Evolutionary conservation across 2,329 filamentous ascomycete genomes (phyloP).

Genomic region (Ambrosiella beaveri): DNA sequence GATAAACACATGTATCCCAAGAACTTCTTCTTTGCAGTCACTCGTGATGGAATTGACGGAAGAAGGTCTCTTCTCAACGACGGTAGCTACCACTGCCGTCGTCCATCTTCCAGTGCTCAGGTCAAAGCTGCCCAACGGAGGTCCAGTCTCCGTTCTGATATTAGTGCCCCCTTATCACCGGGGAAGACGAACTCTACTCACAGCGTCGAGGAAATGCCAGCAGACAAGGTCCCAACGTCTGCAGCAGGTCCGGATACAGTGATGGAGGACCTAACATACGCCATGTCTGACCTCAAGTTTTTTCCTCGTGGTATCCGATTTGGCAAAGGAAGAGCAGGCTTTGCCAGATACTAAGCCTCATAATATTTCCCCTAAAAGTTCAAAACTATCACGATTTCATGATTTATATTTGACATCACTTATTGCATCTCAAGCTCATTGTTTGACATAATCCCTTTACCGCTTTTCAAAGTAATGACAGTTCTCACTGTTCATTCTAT

Average conservation of each 20-base stretch:
- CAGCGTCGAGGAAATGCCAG: neutral
- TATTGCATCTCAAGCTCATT: neutral
- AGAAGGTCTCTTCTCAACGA: conserved; percentile 60
- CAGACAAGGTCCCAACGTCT: neutral
- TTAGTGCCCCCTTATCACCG: conserved; percentile 1
- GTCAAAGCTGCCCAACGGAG: conserved; percentile 17
- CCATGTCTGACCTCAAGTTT: conserved; percentile 57
- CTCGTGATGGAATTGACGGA: conserved; percentile 78
- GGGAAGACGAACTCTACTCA: neutral
- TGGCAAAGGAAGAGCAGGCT: conserved; percentile 39
- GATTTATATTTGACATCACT: neutral
- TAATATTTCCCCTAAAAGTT: neutral
- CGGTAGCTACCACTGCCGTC: conserved; percentile 29
- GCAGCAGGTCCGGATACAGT: conserved; percentile 25
- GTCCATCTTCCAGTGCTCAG: conserved; percentile 26
- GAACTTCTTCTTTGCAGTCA: conserved; percentile 75
- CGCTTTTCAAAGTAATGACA: neutral
- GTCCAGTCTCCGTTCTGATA: conserved; percentile 13
- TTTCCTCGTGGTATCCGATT: conserved; percentile 51
- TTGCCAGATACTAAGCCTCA: conserved; percentile 28
- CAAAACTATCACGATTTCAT: neutral
- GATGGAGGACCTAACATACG: conserved; percentile 45
- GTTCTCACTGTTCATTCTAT: neutral
- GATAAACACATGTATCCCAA: conserved; percentile 88
- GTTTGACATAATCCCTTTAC: neutral